These are phyloP conservation scores for Oryza nivara DNA, from an alignment of 176 grass and related monocot species.

Conservation along the genomic window DNA sequence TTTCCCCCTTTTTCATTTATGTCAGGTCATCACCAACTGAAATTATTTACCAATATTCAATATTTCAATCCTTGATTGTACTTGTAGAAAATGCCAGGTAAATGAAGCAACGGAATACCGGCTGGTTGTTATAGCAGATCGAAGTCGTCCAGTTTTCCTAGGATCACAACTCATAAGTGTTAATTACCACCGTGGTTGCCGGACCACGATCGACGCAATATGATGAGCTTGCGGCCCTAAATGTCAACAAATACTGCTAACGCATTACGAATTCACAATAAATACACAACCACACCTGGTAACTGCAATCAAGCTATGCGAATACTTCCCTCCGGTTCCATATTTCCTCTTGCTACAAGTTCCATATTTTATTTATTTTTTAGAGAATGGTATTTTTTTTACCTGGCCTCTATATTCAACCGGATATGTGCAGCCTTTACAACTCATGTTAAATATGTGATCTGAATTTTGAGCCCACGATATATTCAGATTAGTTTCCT, in stretches of 20 bases:
- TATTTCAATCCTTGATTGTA: neutral
- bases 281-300: conserved; percentile 8
- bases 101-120: neutral
- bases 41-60: neutral
- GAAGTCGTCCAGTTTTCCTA: neutral
- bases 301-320: neutral
- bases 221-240: conserved; percentile 34
- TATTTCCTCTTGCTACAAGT: too few species aligned
- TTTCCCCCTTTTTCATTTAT: neutral
- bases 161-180: conserved; percentile 16
- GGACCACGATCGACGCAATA: conserved; percentile 12
- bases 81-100: neutral
- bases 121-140: conserved; percentile 5
- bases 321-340: neutral
- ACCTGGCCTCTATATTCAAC: too few species aligned
- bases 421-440: too few species aligned
- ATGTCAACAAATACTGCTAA: conserved; percentile 9
- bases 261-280: neutral
- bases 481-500: too few species aligned
- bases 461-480: too few species aligned
- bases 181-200: neutral
- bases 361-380: too few species aligned
- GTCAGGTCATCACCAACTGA: neutral
- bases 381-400: too few species aligned
- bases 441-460: too few species aligned